Evolutionary conservation across 352 stramenopile genomes (phyloP).

Genomic region (Pythium grandisporangium): DNA sequence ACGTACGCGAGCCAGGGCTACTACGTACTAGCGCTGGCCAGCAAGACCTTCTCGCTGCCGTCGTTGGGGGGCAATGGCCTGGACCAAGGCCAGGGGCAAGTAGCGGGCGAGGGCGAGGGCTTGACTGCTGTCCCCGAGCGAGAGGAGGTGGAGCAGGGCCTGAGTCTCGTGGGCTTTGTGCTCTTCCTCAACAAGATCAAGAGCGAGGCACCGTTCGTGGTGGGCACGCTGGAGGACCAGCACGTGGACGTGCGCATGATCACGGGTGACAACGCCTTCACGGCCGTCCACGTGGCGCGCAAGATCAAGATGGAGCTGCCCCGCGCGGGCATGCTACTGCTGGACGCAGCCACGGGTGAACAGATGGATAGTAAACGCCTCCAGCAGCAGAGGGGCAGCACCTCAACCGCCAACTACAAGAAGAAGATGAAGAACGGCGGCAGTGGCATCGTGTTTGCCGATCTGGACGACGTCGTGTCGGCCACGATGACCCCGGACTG

Average conservation of each 20-base stretch:
- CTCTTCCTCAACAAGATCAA: constrained; percentile 89
- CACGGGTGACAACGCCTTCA: constrained; percentile 83
- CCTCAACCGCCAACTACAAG: too few relatives aligned
- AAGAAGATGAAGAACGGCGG: too few relatives aligned
- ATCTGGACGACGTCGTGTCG: constrained; percentile 51
- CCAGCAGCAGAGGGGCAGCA: too few relatives aligned
- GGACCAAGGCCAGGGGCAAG: too few relatives aligned
- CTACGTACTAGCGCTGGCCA: constrained; percentile 68
- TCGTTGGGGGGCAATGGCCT: too few relatives aligned
- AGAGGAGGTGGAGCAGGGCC: constrained; percentile 65
- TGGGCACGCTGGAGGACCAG: constrained; percentile 64
- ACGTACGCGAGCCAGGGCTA: constrained; percentile 73
- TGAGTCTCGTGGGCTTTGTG: constrained; percentile 79
- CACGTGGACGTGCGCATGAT: constrained; percentile 82
- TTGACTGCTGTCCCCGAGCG: constrained; percentile 42
- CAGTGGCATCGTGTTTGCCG: constrained; percentile 36
- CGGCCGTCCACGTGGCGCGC: constrained; percentile 56
- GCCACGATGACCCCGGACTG: constrained; percentile 15
- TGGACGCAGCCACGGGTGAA: constrained; percentile 7
- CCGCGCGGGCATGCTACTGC: constrained; percentile 34
- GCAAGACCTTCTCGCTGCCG: constrained; percentile 44
- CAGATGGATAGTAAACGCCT: too few relatives aligned
- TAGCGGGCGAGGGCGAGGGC: too few relatives aligned
- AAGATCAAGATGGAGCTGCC: constrained; percentile 72
- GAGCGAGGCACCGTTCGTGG: constrained; percentile 70